phyloP scores from a whole-genome alignment of 345 rosid genomes.

The Bruguiera parviflora region DNA sequence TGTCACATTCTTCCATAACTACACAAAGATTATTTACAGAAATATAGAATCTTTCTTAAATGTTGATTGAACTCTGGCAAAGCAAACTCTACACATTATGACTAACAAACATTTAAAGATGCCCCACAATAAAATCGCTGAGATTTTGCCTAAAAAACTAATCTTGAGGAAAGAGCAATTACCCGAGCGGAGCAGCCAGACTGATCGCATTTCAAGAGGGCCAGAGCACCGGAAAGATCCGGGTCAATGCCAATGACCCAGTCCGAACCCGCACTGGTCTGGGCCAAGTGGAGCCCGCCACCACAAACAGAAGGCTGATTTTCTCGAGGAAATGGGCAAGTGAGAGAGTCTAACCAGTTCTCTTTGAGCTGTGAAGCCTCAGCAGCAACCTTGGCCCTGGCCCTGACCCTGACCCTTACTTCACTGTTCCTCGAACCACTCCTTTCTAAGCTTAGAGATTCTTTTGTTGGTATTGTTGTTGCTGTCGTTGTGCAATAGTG shows the following conservation, averaged over 20 bases:
- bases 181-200: slow-evolving; percentile 65
- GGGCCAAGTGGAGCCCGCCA: slow-evolving; percentile 13
- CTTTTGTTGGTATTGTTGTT: background rate
- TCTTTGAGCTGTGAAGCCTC: slow-evolving; percentile 34
- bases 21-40: background rate
- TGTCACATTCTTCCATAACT: background rate
- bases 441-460: background rate
- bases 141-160: background rate
- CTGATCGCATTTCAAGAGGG: slow-evolving; percentile 51
- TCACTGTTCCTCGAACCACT: background rate
- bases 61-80: background rate
- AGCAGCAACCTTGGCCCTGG: slow-evolving; percentile 12
- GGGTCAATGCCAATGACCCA: slow-evolving; percentile 84
- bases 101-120: too few relatives aligned
- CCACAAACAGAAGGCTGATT: background rate
- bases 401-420: slow-evolving; percentile 5
- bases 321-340: slow-evolving; percentile 29
- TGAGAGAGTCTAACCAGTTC: slow-evolving; percentile 64
- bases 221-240: slow-evolving; percentile 75
- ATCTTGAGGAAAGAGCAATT: background rate
- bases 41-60: background rate
- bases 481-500: slow-evolving; percentile 15
- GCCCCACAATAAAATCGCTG: too few relatives aligned
- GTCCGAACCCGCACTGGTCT: slow-evolving; percentile 26
- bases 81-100: background rate